Evolutionary conservation across 257 asterid genomes (phyloP).

Genomic region (Petrea volubilis): DNA sequence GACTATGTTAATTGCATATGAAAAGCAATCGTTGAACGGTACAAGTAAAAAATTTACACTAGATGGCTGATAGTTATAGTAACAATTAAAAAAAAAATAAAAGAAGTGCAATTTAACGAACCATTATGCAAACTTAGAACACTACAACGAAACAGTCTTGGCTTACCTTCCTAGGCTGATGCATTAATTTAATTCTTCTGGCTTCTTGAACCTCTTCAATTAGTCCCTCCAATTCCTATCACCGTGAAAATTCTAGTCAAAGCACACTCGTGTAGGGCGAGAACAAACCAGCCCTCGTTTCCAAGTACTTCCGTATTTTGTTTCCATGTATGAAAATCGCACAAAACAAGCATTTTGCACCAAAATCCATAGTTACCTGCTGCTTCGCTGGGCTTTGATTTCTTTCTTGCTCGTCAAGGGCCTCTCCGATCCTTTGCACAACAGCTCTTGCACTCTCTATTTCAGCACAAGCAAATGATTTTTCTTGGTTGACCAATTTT

Average conservation of each 20-base stretch:
- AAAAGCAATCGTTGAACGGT: not conserved
- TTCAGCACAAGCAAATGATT: conserved; percentile 99
- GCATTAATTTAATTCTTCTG: conserved; percentile 75
- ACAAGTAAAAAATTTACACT: too few relatives aligned
- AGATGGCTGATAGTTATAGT: too few relatives aligned
- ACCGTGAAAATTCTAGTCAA: conserved; percentile 5
- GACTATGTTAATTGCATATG: not conserved
- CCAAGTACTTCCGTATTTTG: not conserved
- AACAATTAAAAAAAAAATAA: not conserved
- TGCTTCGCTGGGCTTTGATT: conserved; percentile 70
- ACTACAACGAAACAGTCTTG: not conserved
- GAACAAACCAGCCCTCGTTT: not conserved
- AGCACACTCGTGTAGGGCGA: not conserved
- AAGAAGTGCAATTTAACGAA: not conserved
- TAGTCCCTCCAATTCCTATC: conserved; percentile 60
- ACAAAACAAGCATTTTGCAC: not conserved
- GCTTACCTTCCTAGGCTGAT: conserved; percentile 59
- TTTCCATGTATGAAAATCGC: not conserved
- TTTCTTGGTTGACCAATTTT: conserved; percentile 92
- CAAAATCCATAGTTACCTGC: conserved; percentile 32
- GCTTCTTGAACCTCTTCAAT: conserved; percentile 95
- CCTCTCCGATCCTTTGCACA: conserved; percentile 93
- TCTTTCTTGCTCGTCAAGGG: conserved; percentile 91
- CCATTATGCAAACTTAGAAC: conserved; percentile 6
- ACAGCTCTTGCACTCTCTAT: conserved; percentile 97